Evolutionary conservation across 441 rosid genomes (phyloP).

Genomic region (Pelargonium cotyledonis): DNA sequence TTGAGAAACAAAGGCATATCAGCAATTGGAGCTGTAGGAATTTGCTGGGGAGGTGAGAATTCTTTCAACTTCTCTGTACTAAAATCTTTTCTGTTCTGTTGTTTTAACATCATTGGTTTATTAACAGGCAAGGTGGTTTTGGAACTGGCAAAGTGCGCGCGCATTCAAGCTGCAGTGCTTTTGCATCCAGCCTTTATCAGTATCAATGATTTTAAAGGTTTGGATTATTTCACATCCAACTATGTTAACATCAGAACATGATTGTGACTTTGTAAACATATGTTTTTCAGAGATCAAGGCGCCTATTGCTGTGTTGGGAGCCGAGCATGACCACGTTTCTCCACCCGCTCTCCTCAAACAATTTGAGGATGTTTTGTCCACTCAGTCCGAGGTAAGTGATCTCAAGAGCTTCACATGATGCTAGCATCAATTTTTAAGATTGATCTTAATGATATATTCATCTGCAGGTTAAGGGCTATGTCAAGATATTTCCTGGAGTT

Average conservation of each 20-base stretch:
- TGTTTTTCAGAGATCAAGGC: neutral
- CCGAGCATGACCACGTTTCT: conserved; percentile 17
- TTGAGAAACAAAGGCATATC: conserved; percentile 17
- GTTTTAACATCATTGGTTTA: neutral
- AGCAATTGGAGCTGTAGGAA: conserved; percentile 24
- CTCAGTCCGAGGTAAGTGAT: conserved; percentile 18
- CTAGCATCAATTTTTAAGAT: neutral
- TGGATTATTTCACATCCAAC: neutral
- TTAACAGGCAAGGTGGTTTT: conserved; percentile 22
- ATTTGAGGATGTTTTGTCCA: conserved; percentile 16
- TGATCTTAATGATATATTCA: neutral
- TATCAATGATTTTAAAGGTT: conserved; percentile 24
- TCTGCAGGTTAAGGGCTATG: conserved; percentile 17
- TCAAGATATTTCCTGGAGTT: conserved; percentile 22
- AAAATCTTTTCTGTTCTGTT: neutral
- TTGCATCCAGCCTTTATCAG: conserved; percentile 27
- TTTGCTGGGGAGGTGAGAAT: conserved; percentile 27
- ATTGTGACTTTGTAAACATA: conserved; percentile 8
- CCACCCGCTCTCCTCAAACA: conserved; percentile 25
- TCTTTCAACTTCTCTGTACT: neutral
- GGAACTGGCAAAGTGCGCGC: conserved; percentile 10
- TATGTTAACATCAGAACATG: conserved; percentile 11
- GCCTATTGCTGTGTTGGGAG: conserved; percentile 13
- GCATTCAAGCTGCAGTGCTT: conserved; percentile 24
- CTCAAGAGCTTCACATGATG: neutral